These are phyloP conservation scores for Corchorus capsularis DNA, from an alignment of 345 rosid species.

Conservation along the genomic window DNA sequence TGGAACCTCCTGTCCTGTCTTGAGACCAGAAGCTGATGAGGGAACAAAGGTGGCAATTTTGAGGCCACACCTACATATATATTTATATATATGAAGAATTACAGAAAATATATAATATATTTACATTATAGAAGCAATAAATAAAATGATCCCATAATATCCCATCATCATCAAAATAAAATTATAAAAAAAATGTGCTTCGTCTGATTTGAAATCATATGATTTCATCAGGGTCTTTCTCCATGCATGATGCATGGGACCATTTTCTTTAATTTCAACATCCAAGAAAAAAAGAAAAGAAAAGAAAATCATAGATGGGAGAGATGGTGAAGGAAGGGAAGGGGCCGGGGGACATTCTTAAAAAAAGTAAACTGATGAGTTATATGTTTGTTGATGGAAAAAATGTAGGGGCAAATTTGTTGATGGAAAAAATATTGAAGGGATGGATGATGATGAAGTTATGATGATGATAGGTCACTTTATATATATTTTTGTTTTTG, in stretches of 20 bases:
- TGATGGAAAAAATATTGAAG: too few species aligned
- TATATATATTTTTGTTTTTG: not conserved
- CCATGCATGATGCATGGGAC: not conserved
- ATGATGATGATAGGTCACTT: not conserved
- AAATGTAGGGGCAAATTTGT: constrained; percentile 8
- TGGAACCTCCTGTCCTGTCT: constrained; percentile 14
- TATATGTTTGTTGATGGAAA: not conserved
- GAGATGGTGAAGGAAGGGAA: not conserved
- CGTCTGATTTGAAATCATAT: constrained; percentile 5
- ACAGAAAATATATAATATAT: too few species aligned
- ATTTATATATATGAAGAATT: too few species aligned
- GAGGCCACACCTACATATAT: too few species aligned
- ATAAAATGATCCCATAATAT: not conserved
- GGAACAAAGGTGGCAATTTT: constrained; percentile 18
- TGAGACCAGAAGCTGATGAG: constrained; percentile 12
- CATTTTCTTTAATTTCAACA: too few species aligned
- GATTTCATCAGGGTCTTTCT: not conserved
- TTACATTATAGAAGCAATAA: constrained; percentile 1
- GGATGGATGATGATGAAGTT: not conserved
- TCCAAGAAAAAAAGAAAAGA: not conserved
- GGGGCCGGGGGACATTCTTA: not conserved
- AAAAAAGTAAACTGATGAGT: constrained; percentile 14
- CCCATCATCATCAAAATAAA: not conserved
- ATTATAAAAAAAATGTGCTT: not conserved
- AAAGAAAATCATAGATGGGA: not conserved